Conservation (phyloP, 2,329 filamentous ascomycete species). For the Penicillium sp. region DNA sequence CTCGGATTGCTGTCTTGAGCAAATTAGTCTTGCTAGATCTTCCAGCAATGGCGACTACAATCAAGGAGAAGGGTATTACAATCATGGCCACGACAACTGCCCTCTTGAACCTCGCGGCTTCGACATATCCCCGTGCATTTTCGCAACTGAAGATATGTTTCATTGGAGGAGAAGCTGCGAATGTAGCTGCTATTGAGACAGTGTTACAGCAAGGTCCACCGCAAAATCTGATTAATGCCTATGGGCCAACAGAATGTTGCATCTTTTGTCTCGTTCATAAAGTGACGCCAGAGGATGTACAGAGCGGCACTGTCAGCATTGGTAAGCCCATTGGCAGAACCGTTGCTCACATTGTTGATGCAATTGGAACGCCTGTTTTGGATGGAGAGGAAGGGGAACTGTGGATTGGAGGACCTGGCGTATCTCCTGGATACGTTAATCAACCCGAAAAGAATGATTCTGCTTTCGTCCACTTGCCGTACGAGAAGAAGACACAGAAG, state of each 20-base stretch:
- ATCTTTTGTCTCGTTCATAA: conserved; percentile 16
- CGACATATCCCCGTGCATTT: conserved; percentile 12
- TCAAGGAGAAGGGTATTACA: not conserved
- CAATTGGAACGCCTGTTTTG: conserved; percentile 2
- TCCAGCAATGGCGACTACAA: not conserved
- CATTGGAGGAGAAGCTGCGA: conserved; percentile 21
- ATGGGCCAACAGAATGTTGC: conserved; percentile 25
- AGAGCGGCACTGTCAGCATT: conserved; percentile 42
- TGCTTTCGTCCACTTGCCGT: not conserved
- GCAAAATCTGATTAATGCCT: conserved; percentile 20
- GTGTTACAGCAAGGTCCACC: conserved; percentile 19
- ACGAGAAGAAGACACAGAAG: not conserved
- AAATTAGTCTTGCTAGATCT: not conserved
- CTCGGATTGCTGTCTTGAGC: conserved; percentile 14
- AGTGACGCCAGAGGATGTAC: conserved; percentile 16
- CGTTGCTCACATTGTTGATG: conserved; percentile 12
- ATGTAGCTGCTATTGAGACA: conserved; percentile 13
- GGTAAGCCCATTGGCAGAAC: conserved; percentile 18
- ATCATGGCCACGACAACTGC: no score
- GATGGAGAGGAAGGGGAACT: conserved; percentile 23
- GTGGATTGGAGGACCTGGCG: conserved; percentile 49
- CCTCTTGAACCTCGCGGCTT: no score
- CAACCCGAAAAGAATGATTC: conserved; percentile 54
- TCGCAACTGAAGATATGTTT: conserved; percentile 6
- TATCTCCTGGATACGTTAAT: conserved; percentile 72